Evolutionary conservation across 768 basidiomycete genomes (phyloP).

Genomic region (Tylopilus felleus): DNA sequence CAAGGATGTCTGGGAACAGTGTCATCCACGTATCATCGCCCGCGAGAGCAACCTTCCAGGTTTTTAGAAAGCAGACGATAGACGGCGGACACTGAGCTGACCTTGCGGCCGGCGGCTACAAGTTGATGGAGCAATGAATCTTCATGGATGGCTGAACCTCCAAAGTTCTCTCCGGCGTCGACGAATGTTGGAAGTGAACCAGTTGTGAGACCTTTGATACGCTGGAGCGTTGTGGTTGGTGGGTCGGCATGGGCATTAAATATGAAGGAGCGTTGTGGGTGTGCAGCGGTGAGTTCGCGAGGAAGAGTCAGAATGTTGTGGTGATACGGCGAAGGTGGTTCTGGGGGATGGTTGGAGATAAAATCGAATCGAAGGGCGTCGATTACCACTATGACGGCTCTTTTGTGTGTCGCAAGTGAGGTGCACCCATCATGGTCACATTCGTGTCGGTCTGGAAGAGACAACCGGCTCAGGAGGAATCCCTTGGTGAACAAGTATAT

Average conservation of each 20-base stretch:
- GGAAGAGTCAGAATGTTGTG: conserved; percentile 85
- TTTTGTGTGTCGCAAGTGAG: conserved; percentile 60
- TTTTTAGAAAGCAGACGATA: not conserved
- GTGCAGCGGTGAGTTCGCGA: conserved; percentile 55
- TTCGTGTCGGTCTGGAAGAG: conserved; percentile 37
- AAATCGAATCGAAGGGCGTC: conserved; percentile 96
- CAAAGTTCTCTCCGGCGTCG: conserved; percentile 92
- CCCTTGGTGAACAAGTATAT: conserved; percentile 90
- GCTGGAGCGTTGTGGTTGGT: conserved; percentile 91
- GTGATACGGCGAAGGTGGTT: conserved; percentile 62
- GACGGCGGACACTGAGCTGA: conserved; percentile 24
- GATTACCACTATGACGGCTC: conserved; percentile 82
- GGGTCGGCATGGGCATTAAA: conserved; percentile 92
- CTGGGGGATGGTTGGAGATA: conserved; percentile 60
- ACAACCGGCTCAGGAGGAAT: conserved; percentile 76
- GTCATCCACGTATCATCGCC: conserved; percentile 98
- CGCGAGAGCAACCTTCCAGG: conserved; percentile 74
- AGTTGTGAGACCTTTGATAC: conserved; percentile 92
- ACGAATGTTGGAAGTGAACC: conserved; percentile 95
- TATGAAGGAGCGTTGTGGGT: conserved; percentile 75
- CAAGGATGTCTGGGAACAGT: conserved; percentile 77
- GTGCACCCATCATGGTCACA: conserved; percentile 48
- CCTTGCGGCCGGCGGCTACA: conserved; percentile 53
- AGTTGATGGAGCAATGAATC: conserved; percentile 86
- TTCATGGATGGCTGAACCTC: conserved; percentile 79